Percentiles rank a stretch among this genome's conserved stretches.
Conservation (phyloP, 2,329 filamentous ascomycete species). For the Penicillium sp. region DNA sequence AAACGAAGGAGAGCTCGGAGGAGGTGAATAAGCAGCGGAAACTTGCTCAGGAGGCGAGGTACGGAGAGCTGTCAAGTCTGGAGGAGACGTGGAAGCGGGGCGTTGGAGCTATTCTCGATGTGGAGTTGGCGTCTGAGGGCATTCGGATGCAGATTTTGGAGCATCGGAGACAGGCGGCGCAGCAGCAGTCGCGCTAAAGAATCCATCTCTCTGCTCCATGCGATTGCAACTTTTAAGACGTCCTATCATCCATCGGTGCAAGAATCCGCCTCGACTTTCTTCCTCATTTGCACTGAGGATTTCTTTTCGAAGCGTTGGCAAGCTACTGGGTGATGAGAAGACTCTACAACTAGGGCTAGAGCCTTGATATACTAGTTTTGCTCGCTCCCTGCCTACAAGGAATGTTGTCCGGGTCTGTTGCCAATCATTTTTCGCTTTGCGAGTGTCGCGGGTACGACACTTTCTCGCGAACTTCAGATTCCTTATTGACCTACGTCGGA, state of each 20-base stretch:
- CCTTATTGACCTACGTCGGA: not conserved
- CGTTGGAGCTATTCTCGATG: slow-evolving; percentile 78
- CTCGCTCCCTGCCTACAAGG: not conserved
- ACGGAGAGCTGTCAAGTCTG: slow-evolving; percentile 69
- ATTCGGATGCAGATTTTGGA: slow-evolving; percentile 67
- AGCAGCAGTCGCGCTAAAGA: slow-evolving; percentile 23
- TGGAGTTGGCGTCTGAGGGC: slow-evolving; percentile 77
- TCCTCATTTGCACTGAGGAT: not conserved
- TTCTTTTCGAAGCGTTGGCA: not conserved
- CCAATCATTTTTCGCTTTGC: not conserved
- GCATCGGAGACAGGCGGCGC: slow-evolving; percentile 48
- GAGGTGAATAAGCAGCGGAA: slow-evolving; percentile 69
- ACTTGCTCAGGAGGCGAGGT: slow-evolving; percentile 67
- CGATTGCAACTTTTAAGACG: not conserved
- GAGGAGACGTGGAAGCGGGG: slow-evolving; percentile 79
- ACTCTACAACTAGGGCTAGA: not conserved
- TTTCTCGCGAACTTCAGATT: not conserved
- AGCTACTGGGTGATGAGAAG: not conserved
- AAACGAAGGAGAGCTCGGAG: slow-evolving; percentile 68
- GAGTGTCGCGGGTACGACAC: not conserved
- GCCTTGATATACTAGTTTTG: not conserved
- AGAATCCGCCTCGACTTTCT: not conserved
- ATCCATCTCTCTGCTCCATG: not conserved
- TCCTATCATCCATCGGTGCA: not conserved
- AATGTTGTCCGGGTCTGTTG: not conserved